Base-by-base conservation (phyloP, 306 rosid genomes). In the Fagus crenata region DNA sequence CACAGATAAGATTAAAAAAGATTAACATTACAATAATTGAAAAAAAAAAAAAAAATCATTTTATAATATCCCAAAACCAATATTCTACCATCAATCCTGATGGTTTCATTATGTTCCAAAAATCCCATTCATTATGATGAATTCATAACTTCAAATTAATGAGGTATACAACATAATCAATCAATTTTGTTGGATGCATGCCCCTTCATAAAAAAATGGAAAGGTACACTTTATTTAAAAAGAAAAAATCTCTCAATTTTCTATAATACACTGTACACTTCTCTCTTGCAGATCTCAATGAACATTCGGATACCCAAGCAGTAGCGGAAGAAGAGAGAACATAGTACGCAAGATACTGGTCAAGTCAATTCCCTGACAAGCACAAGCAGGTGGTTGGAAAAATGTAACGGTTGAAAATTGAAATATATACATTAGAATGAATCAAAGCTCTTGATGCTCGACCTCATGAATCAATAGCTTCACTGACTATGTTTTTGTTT, bases 401-500 rank as follows among this genome's bases (percentile, higher is more conserved):
- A 41, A 41, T 41, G 46, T 41, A 69, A 28, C 42, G 18, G 49
- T 41, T 41, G 46, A 41, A 41, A 41, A 41, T 41, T 41, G 46
- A 8, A 8, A 41, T 41, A 41, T 41, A 41, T 41, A 22, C 7
- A 41, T 41, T 41, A 68, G 33, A 68, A 73, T 43, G 72, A 67
- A 22, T n/a, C 53, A 1, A 46, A 67, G 49, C 53, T 64, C 28
- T 65, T 55, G 72, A 75, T 71, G 67, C 55, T 77, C 59, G 35
- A 77, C 67, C 31, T 35, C 71, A n/a, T 14, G 80, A 39, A 76
- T 63, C 70, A 77, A 31, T 31, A 53, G 51, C 72, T 28, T 35
- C 7, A 11, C 58, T 13, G 63, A 53, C 67, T 71, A 83, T 1
- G 81, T 22, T 71, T 78, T 70, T 7, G 0, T 2, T 55, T 42